phyloP scores from a whole-genome alignment of 1,284 basidiomycete genomes.

The Cutaneotrichosporon sp. region DNA sequence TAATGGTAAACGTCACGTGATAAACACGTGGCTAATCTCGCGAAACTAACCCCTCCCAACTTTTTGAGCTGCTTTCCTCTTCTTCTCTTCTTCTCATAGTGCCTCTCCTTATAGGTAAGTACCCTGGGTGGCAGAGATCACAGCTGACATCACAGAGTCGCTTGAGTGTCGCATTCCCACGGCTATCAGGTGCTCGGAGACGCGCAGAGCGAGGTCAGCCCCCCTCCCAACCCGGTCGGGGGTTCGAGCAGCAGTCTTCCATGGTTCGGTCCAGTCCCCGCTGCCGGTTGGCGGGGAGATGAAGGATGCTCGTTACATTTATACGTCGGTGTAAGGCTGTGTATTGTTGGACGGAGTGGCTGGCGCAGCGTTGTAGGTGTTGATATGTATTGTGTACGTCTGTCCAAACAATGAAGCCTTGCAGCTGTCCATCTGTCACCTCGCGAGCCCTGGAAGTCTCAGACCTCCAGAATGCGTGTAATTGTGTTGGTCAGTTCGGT shows the following conservation, averaged over 20 bases:
- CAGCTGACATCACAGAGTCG: constrained; percentile 32
- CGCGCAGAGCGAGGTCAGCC: constrained; percentile 31
- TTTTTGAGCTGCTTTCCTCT: not conserved
- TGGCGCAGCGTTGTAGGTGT: no score
- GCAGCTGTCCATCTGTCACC: no score
- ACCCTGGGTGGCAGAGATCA: no score
- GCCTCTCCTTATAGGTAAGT: constrained; percentile 34
- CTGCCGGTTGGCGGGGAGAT: not conserved
- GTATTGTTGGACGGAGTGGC: no score
- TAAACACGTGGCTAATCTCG: no score
- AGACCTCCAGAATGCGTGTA: no score
- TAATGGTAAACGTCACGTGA: no score
- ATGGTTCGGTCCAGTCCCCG: constrained; percentile 20
- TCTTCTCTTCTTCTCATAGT: constrained; percentile 12
- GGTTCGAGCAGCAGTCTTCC: constrained; percentile 30
- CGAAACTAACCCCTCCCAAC: no score
- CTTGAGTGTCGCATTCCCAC: constrained; percentile 30
- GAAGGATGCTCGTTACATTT: constrained; percentile 22
- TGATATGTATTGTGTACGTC: no score
- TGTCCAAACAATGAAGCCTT: no score
- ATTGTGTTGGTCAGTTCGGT: no score
- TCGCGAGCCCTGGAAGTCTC: no score
- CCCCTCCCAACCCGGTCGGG: constrained; percentile 28
- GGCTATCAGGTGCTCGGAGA: constrained; percentile 39
- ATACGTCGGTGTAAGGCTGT: not conserved